A percentile compares a stretch with the other conserved stretches of the same genome.
These are phyloP conservation scores for Gyromitra esculenta DNA, from an alignment of 2,329 filamentous ascomycete genomes.

Conservation along the genomic window DNA sequence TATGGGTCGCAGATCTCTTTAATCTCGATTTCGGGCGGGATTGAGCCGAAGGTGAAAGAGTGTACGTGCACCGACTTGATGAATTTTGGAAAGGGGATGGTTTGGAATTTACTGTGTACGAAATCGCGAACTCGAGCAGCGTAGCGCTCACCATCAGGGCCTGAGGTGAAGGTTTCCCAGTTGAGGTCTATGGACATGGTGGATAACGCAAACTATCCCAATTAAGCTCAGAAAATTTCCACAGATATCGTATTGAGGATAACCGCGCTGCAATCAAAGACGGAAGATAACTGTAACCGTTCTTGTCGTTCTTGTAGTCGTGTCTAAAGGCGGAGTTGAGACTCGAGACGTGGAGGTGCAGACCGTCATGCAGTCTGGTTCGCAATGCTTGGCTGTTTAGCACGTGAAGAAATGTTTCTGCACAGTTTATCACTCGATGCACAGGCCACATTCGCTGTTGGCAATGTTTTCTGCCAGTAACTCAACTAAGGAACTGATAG, in stretches of 20 bases:
- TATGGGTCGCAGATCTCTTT: constrained; percentile 97
- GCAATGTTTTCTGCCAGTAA: background rate
- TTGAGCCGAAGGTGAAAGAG: constrained; percentile 87
- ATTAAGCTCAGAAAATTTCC: background rate
- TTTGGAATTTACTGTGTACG: constrained; percentile 94
- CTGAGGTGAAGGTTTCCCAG: constrained; percentile 91
- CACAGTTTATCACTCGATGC: constrained; percentile 32
- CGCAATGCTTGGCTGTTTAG: constrained; percentile 42
- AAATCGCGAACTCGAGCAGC: constrained; percentile 89
- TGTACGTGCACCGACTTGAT: constrained; percentile 96
- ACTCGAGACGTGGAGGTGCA: background rate
- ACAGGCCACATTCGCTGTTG: background rate
- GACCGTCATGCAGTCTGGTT: constrained; percentile 30
- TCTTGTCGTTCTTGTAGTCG: background rate
- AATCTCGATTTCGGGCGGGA: constrained; percentile 85
- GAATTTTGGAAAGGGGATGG: constrained; percentile 88
- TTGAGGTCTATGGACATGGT: constrained; percentile 96
- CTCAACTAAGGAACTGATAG: background rate
- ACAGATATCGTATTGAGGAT: background rate
- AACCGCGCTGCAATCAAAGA: background rate
- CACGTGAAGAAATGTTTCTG: background rate
- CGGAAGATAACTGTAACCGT: background rate
- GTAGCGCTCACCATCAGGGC: constrained; percentile 84
- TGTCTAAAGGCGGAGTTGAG: background rate
- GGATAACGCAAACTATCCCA: constrained; percentile 4